Base-by-base conservation (phyloP, 257 asterid genomes). In the Plantago ovata region DNA sequence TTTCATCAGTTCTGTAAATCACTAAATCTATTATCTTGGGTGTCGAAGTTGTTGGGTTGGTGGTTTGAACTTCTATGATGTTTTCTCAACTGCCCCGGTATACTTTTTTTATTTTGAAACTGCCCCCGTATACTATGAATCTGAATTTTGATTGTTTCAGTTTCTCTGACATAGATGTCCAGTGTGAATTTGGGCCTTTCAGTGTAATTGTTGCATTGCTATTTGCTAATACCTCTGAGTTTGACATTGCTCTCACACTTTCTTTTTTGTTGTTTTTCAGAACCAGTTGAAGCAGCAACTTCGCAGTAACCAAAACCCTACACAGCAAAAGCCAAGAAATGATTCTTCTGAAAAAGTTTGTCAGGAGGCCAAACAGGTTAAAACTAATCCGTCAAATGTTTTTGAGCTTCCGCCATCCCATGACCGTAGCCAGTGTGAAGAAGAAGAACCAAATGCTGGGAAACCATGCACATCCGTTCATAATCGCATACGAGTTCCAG, bases 401-500 rank as follows among this genome's bases (percentile, higher is more conserved):
- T 32, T 57, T 58, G 72, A 62, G 38, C 66, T 18, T 42, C 38
- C 61, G 42, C 54, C 85, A 28, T 28, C 6, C 58, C 52, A 14
- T n/a, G 56, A 32, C 68, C 73, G 60, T 42, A 70, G 49, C 46
- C 71, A 70, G 49, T 62, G 38, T 11, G 18, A 18, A 24, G 53
- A 47, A 47, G 78, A 69, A 21, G 53, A 45, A 51, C 38, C 73
- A 0, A 64, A 56, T 21, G 38, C 53, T 59, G 79, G 13, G 54
- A 65, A 65, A 61, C 72, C 72, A 73, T 74, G 72, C 13, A 64
- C 59, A 18, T 60, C 92, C 28, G 94, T 87, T 77, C 94, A 66
- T 56, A 84, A 83, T 22, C 79, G 96, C 16, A 68, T 91, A 62
- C 81, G 98, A 61, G 39, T 77, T 21, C 98, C 96, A 6, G 87